Base-by-base conservation (phyloP, 2,329 filamentous ascomycete genomes). In the Ustilaginoidea virens region DNA sequence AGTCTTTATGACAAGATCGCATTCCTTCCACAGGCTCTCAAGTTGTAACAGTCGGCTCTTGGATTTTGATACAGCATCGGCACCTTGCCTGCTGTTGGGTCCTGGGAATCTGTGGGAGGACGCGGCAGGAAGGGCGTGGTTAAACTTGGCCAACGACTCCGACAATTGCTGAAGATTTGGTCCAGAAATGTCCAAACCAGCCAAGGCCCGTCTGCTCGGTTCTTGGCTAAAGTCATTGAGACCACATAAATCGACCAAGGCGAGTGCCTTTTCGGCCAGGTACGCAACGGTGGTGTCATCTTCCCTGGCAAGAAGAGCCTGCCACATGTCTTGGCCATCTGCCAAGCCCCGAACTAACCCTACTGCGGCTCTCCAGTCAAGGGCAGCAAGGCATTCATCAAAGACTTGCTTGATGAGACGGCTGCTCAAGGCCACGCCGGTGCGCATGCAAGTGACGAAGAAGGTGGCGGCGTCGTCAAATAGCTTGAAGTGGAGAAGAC, bases 401-500 rank as follows among this genome's bases (percentile, higher is more conserved):
- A 66, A 41, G 2, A 66, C 31, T 12, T 52, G 46, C 25, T 38
- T 43, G n/a, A 58, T 41, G 1, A 51, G 39, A 12, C 44, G 39
- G 3, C 39, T 36, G 32, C 49, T 47, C 27, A 60, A 27, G 0
- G 33, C 27, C 13, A 56, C 45, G 4, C 49, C 48, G 10, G 51
- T 41, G 23, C 46, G 39, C 23, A 67, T 41, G 23, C 51, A 55
- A 1, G 51, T 42, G 21, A 55, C 40, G 22, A 66, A 53, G 9
- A 65, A 48, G 3, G 43, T 41, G 11, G 54, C 55, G 3, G 63
- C 63, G 20, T 63, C 52, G 9, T 53, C 50, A 17, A 61, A 48
- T 22, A 58, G 48, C 32, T 50, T 54, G 23, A 68, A 61, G 22
- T 58, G 52, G 7, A 72, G 42, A 28, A 71, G 51, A 2, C 63